phyloP scores from a whole-genome alignment of 768 basidiomycete species.

The Pulveroboletus sp. region DNA sequence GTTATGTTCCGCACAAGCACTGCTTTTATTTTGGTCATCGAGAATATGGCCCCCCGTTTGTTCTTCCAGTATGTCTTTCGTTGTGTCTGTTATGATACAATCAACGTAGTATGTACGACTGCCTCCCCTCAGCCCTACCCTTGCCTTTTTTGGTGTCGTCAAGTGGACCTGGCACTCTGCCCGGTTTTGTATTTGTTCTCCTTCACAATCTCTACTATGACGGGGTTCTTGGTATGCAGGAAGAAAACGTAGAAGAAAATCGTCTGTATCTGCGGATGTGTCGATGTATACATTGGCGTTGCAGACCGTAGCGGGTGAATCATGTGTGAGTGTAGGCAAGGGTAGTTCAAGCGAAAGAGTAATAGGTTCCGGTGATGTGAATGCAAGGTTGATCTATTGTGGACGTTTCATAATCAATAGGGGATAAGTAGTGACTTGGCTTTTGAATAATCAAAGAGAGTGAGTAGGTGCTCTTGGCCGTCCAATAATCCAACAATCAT shows the following conservation, averaged over 20 bases:
- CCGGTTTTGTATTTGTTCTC: slow-evolving; percentile 2
- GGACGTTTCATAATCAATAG: too few relatives aligned
- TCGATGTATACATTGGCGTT: slow-evolving; percentile 22
- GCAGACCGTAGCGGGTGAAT: slow-evolving; percentile 3
- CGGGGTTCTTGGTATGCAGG: neutral
- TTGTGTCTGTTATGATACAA: slow-evolving; percentile 21
- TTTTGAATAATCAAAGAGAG: too few relatives aligned
- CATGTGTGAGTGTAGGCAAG: too few relatives aligned
- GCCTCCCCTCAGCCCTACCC: slow-evolving; percentile 1
- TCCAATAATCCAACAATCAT: too few relatives aligned
- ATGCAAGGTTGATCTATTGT: too few relatives aligned
- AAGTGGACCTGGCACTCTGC: neutral
- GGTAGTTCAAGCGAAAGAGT: too few relatives aligned
- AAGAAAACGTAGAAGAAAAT: slow-evolving; percentile 20
- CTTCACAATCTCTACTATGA: neutral
- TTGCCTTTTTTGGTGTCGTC: slow-evolving; percentile 9
- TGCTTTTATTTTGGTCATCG: neutral
- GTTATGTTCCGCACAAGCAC: neutral
- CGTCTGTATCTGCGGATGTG: slow-evolving; percentile 27
- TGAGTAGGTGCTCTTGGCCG: too few relatives aligned
- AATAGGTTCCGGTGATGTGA: too few relatives aligned
- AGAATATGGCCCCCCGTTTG: slow-evolving; percentile 5
- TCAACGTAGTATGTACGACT: slow-evolving; percentile 30
- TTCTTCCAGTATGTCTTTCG: slow-evolving; percentile 14
- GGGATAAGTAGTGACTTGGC: too few relatives aligned